Base-by-base conservation (phyloP, 2,329 filamentous ascomycete species). In the Penicillium thymicola region DNA sequence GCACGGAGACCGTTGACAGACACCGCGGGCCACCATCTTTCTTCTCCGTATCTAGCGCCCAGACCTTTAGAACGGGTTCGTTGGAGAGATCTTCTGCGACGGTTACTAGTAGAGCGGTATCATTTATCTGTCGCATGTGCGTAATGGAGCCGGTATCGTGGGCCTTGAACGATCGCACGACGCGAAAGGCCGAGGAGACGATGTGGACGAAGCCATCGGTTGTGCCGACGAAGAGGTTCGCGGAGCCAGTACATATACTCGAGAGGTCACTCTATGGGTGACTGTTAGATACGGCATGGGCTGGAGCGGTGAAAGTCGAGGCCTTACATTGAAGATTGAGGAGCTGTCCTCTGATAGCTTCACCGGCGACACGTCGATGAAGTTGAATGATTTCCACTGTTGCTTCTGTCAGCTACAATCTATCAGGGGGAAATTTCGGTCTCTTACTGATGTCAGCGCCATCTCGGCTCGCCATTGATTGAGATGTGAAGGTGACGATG, bases 331-430 rank as follows among this genome's bases (percentile, higher is more conserved):
- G 78, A 95, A 89, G 71, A 92, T 82, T 70, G 86, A 83, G 66
- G 86, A 85, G 72, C 86, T 88, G 72, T 95, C 90, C 73, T 95
- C 89, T 25, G 82, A 84, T 68, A 92, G 82, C 70, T 88, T 86
- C 75, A 97, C 87, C 72, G 89, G 88, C 72, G 86, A 86, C 75
- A 96, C 91, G 78, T 97, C 91, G 84, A 99, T 97, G 87, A 99
- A 99, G 82, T 96, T 92, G 81, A 99, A 99, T 67, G 89, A 88
- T 89, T 97, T 97, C 93, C 94, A 97, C 93, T 96, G 63, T 23
- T 8, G 9, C 5, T 13, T 28, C 4, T 48, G 51, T 62, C 42
- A 61, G 51, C 30, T 11, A 5, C n/a, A 3, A 23, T 41, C 14
- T 16, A 36, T 11, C 4, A 6, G 10, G 23, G 16, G 3, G 4